Evolutionary conservation across 1,284 basidiomycete genomes (phyloP).

Genomic region (Naganishia cerealis): DNA sequence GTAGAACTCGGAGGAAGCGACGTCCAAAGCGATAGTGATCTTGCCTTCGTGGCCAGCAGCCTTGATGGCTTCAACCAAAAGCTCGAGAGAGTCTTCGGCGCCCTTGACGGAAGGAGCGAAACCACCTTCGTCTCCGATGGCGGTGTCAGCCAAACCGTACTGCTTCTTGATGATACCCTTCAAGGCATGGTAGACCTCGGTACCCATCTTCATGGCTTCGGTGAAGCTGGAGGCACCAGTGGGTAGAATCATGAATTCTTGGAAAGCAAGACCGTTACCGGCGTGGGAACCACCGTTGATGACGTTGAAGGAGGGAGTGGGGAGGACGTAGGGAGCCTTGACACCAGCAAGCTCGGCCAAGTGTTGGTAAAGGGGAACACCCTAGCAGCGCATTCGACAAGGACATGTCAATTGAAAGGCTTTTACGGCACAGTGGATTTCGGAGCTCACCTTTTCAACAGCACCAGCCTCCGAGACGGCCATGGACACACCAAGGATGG

Average conservation of each 20-base stretch:
- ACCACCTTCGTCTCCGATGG: constrained; percentile 99
- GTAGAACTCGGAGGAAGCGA: constrained; percentile 99
- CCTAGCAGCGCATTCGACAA: constrained; percentile 51
- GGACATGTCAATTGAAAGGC: constrained; percentile 18
- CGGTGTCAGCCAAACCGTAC: constrained; percentile 98
- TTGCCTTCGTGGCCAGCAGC: constrained; percentile 98
- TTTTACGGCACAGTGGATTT: neutral
- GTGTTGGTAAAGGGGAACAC: constrained; percentile 93
- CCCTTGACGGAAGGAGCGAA: constrained; percentile 97
- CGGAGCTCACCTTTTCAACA: constrained; percentile 66
- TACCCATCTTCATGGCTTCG: constrained; percentile 97
- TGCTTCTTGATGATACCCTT: constrained; percentile 99
- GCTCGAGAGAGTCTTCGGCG: constrained; percentile 95
- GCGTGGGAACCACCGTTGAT: constrained; percentile 99
- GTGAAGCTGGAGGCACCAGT: constrained; percentile 88
- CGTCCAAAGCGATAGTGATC: constrained; percentile 98
- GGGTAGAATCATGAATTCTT: constrained; percentile 99
- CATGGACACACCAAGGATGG: constrained; percentile 98
- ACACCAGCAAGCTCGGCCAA: constrained; percentile 92
- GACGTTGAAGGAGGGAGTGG: constrained; percentile 93
- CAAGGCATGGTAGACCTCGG: constrained; percentile 96
- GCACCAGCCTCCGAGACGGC: constrained; percentile 92
- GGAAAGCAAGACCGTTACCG: constrained; percentile 98
- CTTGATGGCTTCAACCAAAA: constrained; percentile 92
- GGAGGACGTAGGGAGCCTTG: constrained; percentile 87